phyloP scores from a whole-genome alignment of 768 basidiomycete species.

The Leucosporidium creatinivorum region DNA sequence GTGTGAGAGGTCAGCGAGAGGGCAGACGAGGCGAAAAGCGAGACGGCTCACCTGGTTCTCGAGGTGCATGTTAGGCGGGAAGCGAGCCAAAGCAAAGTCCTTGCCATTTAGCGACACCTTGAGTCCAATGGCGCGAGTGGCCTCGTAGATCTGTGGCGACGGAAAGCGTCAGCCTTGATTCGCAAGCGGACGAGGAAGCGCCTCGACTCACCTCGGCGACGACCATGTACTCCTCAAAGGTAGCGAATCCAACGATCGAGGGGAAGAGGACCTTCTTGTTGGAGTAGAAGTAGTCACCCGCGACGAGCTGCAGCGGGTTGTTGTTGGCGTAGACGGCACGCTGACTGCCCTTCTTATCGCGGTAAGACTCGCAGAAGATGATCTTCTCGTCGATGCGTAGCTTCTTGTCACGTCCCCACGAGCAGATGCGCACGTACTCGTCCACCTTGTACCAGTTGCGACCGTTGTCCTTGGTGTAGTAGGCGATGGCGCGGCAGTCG shows the following conservation, averaged over 20 bases:
- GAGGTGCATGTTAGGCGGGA: constrained; percentile 84
- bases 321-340: constrained; percentile 46
- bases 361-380: constrained; percentile 86
- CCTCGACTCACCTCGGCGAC: constrained; percentile 73
- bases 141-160: constrained; percentile 44
- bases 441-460: constrained; percentile 68
- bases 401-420: constrained; percentile 76
- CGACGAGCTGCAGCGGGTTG: constrained; percentile 71
- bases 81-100: constrained; percentile 73
- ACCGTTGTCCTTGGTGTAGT: constrained; percentile 70
- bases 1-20: background rate
- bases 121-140: constrained; percentile 53
- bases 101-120: constrained; percentile 87
- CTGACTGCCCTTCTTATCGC: constrained; percentile 74
- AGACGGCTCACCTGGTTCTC: constrained; percentile 68
- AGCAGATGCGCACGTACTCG: constrained; percentile 79
- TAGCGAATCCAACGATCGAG: constrained; percentile 85
- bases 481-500: constrained; percentile 66
- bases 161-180: background rate
- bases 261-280: constrained; percentile 73
- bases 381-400: constrained; percentile 73
- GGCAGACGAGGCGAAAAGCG: background rate
- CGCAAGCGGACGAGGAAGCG: background rate
- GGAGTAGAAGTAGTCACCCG: constrained; percentile 64
- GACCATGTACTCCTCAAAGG: constrained; percentile 92